Conservation (phyloP, 1,284 basidiomycete genomes). For the Leccinum huronense region DNA sequence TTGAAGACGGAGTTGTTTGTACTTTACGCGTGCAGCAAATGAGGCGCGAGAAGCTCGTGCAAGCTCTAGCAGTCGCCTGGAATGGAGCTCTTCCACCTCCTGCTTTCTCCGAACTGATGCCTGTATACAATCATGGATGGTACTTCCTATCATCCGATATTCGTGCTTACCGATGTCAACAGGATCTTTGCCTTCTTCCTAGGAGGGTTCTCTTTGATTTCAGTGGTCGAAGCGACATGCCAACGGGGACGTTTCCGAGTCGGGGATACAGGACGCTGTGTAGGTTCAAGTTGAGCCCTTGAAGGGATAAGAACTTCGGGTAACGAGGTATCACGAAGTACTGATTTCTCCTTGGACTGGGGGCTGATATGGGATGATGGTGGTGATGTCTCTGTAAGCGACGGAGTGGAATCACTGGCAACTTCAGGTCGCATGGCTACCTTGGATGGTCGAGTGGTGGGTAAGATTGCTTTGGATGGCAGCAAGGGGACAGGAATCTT, state of each 20-base stretch:
- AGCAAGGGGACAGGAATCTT: not conserved
- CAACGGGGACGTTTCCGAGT: not conserved
- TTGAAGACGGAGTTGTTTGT: not conserved
- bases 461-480: not conserved
- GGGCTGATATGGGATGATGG: not conserved
- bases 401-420: not conserved
- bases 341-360: not conserved
- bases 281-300: not conserved
- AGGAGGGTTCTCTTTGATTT: not conserved
- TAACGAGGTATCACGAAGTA: not conserved
- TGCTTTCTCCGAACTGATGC: not conserved
- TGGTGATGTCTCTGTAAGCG: not conserved
- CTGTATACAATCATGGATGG: not conserved
- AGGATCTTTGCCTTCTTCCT: not conserved
- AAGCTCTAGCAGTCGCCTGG: not conserved
- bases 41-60: not conserved
- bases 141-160: not conserved
- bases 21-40: not conserved
- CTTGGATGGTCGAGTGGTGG: not conserved
- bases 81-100: not conserved
- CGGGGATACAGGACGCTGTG: not conserved
- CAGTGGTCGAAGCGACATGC: not conserved
- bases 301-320: not conserved
- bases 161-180: not conserved
- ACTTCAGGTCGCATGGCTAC: not conserved